Conservation (phyloP, 495 filamentous ascomycete genomes). For the Trypethelium eluteriae region DNA sequence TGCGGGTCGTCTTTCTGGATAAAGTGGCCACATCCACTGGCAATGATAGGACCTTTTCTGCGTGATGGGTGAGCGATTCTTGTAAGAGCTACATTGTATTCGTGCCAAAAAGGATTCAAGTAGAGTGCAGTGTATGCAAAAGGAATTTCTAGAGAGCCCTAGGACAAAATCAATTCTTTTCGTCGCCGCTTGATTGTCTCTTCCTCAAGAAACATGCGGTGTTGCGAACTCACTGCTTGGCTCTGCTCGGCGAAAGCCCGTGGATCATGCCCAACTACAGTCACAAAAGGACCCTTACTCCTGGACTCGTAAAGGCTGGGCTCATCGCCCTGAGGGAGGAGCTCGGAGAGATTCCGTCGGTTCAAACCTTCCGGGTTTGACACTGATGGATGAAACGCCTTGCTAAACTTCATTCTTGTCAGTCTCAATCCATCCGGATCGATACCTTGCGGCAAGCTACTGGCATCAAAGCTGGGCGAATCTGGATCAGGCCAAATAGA, state of each 20-base stretch:
- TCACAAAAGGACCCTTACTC: slow-evolving; percentile 40
- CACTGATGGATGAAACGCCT: slow-evolving; percentile 47
- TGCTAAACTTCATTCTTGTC: slow-evolving; percentile 36
- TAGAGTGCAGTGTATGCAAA: slow-evolving; percentile 43
- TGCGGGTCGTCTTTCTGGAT: slow-evolving; percentile 53
- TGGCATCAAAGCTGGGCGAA: slow-evolving; percentile 40
- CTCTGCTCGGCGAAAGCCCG: slow-evolving; percentile 50
- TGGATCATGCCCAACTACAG: slow-evolving; percentile 56
- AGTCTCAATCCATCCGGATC: slow-evolving; percentile 42
- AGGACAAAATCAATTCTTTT: not conserved
- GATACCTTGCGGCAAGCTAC: slow-evolving; percentile 39
- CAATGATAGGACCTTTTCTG: slow-evolving; percentile 44
- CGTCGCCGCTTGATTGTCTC: not conserved
- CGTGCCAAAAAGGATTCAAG: slow-evolving; percentile 48
- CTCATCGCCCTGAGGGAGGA: slow-evolving; percentile 46
- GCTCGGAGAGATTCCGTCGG: slow-evolving; percentile 39
- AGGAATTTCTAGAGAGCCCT: slow-evolving; percentile 29
- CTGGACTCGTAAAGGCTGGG: slow-evolving; percentile 41
- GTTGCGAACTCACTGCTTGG: slow-evolving; percentile 30
- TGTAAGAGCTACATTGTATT: slow-evolving; percentile 50
- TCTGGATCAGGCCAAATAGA: slow-evolving; percentile 56
- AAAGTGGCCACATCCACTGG: slow-evolving; percentile 52
- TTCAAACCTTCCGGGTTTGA: slow-evolving; percentile 51
- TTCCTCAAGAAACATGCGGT: not conserved
- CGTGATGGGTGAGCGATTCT: slow-evolving; percentile 39